Evolutionary conservation across 2,329 filamentous ascomycete genomes (phyloP).

Genomic region (Catunica adiposa): DNA sequence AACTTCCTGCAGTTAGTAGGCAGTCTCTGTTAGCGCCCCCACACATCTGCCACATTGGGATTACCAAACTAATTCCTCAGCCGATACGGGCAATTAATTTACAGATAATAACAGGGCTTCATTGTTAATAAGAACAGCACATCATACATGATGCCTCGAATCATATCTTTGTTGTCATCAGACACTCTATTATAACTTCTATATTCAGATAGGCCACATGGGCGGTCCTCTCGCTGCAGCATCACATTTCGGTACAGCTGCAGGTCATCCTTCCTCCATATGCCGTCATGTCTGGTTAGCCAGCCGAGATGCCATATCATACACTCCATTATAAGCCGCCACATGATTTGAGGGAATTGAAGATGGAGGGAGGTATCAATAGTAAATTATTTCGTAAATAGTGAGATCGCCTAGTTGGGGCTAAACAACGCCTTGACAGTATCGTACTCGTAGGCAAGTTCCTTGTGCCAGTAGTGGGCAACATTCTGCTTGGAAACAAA

Average conservation of each 20-base stretch:
- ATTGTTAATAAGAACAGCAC: too few species aligned
- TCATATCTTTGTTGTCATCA: too few species aligned
- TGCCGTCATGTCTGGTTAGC: neutral
- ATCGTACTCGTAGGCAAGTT: slow-evolving; percentile 51
- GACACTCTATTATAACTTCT: neutral
- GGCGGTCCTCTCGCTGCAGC: neutral
- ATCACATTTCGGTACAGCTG: neutral
- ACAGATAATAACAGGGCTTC: too few species aligned
- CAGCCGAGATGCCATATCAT: neutral
- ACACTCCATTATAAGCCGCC: neutral
- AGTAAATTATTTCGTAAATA: neutral
- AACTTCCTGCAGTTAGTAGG: neutral
- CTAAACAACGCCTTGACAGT: slow-evolving; percentile 43
- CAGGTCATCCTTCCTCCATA: slow-evolving; percentile 2
- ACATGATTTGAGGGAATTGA: neutral
- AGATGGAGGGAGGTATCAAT: neutral
- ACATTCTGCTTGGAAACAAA: slow-evolving; percentile 43
- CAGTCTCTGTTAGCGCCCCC: neutral
- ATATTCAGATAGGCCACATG: neutral
- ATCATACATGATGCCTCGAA: too few species aligned
- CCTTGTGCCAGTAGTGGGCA: slow-evolving; percentile 38
- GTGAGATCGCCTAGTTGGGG: slow-evolving; percentile 16
- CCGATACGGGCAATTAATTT: too few species aligned
- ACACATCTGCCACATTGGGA: neutral
- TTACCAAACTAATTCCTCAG: neutral